A percentile compares a stretch with the other conserved stretches of the same genome.
These are phyloP conservation scores for Nelumbo lutea DNA, from an alignment of 164 flowering plant species.

Conservation along the genomic window DNA sequence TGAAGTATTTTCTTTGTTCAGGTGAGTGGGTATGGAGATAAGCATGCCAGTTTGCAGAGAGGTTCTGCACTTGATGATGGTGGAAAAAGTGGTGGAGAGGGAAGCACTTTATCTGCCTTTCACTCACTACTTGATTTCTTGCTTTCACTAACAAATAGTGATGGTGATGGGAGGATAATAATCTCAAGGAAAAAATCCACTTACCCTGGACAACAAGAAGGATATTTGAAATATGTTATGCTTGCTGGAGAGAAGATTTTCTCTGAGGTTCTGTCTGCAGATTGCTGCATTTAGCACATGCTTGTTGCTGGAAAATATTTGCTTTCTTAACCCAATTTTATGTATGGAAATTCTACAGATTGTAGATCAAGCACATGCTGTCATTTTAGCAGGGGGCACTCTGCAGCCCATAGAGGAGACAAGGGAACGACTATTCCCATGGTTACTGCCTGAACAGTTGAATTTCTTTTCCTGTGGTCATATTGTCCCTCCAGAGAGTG, in stretches of 20 bases:
- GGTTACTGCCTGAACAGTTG: slow-evolving; percentile 48
- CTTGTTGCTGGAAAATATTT: slow-evolving; percentile 1
- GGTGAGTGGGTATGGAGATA: slow-evolving; percentile 89
- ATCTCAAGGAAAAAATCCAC: slow-evolving; percentile 43
- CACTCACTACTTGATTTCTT: slow-evolving; percentile 63
- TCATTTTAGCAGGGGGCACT: slow-evolving; percentile 92
- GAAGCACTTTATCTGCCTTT: slow-evolving; percentile 61
- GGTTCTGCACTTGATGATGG: slow-evolving; percentile 18
- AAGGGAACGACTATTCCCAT: slow-evolving; percentile 80
- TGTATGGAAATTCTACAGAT: slow-evolving; percentile 38
- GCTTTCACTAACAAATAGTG: slow-evolving; percentile 60
- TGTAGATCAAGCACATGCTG: slow-evolving; percentile 81
- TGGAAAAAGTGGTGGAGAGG: slow-evolving; percentile 34
- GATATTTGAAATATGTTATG: slow-evolving; percentile 86
- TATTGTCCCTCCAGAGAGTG: slow-evolving; percentile 81
- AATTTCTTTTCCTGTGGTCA: slow-evolving; percentile 90
- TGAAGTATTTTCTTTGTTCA: slow-evolving; percentile 20
- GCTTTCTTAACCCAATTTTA: neutral
- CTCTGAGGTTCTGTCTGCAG: slow-evolving; percentile 61
- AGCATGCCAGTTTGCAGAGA: slow-evolving; percentile 27
- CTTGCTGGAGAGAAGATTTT: slow-evolving; percentile 92
- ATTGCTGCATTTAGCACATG: neutral
- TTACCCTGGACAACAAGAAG: slow-evolving; percentile 36
- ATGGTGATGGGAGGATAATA: slow-evolving; percentile 89
- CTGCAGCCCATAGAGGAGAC: slow-evolving; percentile 95